A percentile compares a stretch with the other conserved stretches of the same genome.
These are phyloP conservation scores for Physcomitrellopsis africana DNA, from an alignment of 225 moss, liverwort and hornwort species.

Conservation along the genomic window DNA sequence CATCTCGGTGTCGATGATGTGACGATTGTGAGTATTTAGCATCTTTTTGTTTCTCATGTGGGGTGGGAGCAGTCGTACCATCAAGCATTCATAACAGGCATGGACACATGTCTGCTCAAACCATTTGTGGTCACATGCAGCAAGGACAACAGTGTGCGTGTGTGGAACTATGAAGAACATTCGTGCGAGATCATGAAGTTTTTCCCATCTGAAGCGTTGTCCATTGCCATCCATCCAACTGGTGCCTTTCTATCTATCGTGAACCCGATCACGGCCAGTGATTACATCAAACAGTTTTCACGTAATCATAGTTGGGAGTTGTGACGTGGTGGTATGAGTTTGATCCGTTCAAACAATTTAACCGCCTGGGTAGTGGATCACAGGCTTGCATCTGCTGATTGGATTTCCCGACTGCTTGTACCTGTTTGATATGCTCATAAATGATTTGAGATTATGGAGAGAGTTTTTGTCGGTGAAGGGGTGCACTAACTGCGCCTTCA, in stretches of 20 bases:
- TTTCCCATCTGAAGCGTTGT: slow-evolving; percentile 76
- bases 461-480: slow-evolving; percentile 67
- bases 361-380: slow-evolving; percentile 16
- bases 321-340: background rate
- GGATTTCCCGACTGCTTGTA: slow-evolving; percentile 70
- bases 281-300: background rate
- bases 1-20: background rate
- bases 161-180: slow-evolving; percentile 81
- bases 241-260: slow-evolving; percentile 41
- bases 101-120: slow-evolving; percentile 78
- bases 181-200: slow-evolving; percentile 65
- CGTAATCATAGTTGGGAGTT: background rate
- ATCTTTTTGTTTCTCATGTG: background rate
- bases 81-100: slow-evolving; percentile 61
- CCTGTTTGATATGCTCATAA: slow-evolving; percentile 60
- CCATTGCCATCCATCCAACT: slow-evolving; percentile 78
- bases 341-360: background rate
- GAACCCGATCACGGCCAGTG: background rate
- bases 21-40: background rate
- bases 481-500: slow-evolving; percentile 76
- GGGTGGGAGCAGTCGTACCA: slow-evolving; percentile 64
- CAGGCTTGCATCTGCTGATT: slow-evolving; percentile 69
- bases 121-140: slow-evolving; percentile 77
- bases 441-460: slow-evolving; percentile 66
- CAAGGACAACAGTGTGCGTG: slow-evolving; percentile 63